Percentiles rank a stretch among this genome's conserved stretches.
These are phyloP conservation scores for Begonia loranthoides DNA, from an alignment of 306 rosid genomes.

Conservation along the genomic window DNA sequence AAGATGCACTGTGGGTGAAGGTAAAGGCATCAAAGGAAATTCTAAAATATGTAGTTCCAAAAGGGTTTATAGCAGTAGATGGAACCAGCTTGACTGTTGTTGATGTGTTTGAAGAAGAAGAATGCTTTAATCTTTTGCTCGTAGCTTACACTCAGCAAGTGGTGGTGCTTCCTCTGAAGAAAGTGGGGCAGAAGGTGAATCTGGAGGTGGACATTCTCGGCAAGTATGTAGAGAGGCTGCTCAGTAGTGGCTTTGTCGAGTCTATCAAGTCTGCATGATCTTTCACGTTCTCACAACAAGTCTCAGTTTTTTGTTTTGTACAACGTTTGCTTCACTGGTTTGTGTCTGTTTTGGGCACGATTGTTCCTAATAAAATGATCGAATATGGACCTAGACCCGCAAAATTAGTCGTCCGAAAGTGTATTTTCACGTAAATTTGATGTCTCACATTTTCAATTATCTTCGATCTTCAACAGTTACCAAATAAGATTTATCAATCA, in stretches of 20 bases:
- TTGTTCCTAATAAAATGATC: no score
- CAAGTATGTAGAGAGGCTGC: constrained; percentile 88
- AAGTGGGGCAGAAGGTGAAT: constrained; percentile 37
- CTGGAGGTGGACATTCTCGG: constrained; percentile 82
- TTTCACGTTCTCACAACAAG: no score
- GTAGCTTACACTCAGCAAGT: constrained; percentile 70
- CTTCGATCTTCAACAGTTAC: no score
- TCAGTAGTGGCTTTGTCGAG: constrained; percentile 38
- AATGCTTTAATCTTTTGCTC: constrained; percentile 70
- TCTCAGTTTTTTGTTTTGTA: no score
- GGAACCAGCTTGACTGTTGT: constrained; percentile 95
- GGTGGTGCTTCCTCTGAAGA: constrained; percentile 73
- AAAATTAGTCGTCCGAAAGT: no score
- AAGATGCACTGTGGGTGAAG: constrained; percentile 70
- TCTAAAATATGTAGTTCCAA: constrained; percentile 55
- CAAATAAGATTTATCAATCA: no score
- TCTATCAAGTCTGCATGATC: constrained; percentile 26
- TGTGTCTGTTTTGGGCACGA: no score
- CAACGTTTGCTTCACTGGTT: no score
- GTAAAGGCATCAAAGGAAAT: constrained; percentile 38
- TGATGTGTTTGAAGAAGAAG: constrained; percentile 69
- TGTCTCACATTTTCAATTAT: no score
- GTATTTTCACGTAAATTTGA: no score
- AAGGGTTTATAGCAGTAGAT: constrained; percentile 87
- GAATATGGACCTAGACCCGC: no score